Evolutionary conservation across 179 eudicot species (phyloP).

Genomic region (Spinacia oleracea): DNA sequence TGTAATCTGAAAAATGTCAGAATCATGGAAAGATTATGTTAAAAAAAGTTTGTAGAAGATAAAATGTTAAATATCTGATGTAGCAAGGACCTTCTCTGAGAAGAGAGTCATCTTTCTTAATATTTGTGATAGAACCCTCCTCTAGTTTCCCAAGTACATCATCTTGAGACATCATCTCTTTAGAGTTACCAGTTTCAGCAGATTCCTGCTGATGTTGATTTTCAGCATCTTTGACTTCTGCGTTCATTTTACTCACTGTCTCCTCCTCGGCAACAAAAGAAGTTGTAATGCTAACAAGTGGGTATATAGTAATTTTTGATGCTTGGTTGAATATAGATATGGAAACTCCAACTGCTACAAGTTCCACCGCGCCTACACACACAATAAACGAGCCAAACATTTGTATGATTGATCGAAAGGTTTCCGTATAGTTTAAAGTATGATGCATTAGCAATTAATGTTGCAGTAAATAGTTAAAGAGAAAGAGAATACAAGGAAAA

Average conservation of each 20-base stretch:
- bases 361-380: conserved; percentile 67
- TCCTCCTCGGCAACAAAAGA: conserved; percentile 99
- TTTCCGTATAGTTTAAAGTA: too few relatives aligned
- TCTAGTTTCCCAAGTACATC: conserved; percentile 40
- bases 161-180: conserved; percentile 31
- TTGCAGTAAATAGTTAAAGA: background rate
- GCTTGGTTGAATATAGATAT: conserved; percentile 97
- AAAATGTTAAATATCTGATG: conserved; percentile 27
- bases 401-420: background rate
- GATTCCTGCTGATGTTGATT: too few relatives aligned
- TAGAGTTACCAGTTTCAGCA: background rate
- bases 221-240: conserved; percentile 16
- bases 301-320: conserved; percentile 82
- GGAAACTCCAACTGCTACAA: conserved; percentile 98
- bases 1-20: conserved; percentile 22
- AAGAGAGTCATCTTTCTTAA: too few relatives aligned
- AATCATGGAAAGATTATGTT: background rate
- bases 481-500: background rate
- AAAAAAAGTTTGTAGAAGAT: background rate
- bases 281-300: conserved; percentile 90
- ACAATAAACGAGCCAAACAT: too few relatives aligned
- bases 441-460: too few relatives aligned
- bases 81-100: too few relatives aligned
- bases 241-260: conserved; percentile 42
- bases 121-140: too few relatives aligned